phyloP scores from a whole-genome alignment of 2,329 filamentous ascomycete species.

The Trichoderma sp. region DNA sequence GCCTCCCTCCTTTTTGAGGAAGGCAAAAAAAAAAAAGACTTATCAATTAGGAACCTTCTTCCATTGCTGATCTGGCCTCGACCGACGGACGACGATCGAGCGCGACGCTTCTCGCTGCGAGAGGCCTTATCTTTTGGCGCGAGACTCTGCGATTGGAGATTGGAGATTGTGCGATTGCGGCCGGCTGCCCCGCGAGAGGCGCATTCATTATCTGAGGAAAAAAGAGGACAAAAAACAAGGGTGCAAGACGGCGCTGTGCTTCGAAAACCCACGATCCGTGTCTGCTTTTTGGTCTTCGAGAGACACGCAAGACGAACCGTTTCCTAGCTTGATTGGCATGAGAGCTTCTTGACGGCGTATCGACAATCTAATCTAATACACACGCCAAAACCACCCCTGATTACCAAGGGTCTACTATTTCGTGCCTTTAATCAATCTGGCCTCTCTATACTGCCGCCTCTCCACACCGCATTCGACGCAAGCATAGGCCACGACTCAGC shows the following conservation, averaged over 20 bases:
- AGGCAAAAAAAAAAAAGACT: background rate
- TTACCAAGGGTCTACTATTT: constrained; percentile 13
- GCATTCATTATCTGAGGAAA: constrained; percentile 5
- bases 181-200: constrained; percentile 23
- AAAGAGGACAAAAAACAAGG: background rate
- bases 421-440: constrained; percentile 21
- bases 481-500: background rate
- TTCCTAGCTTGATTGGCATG: background rate
- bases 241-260: background rate
- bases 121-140: constrained; percentile 16
- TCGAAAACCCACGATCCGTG: background rate
- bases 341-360: background rate
- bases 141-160: constrained; percentile 3
- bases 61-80: background rate
- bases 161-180: constrained; percentile 6
- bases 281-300: background rate
- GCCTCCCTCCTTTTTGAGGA: constrained; percentile 16
- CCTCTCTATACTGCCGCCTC: constrained; percentile 15
- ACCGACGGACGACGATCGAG: constrained; percentile 1
- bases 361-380: background rate
- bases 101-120: constrained; percentile 22
- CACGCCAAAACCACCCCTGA: constrained; percentile 24
- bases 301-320: background rate
- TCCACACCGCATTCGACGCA: constrained; percentile 18
- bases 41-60: background rate